phyloP scores from a whole-genome alignment of 345 rosid genomes.

The Psidium friedrichsthalianum region DNA sequence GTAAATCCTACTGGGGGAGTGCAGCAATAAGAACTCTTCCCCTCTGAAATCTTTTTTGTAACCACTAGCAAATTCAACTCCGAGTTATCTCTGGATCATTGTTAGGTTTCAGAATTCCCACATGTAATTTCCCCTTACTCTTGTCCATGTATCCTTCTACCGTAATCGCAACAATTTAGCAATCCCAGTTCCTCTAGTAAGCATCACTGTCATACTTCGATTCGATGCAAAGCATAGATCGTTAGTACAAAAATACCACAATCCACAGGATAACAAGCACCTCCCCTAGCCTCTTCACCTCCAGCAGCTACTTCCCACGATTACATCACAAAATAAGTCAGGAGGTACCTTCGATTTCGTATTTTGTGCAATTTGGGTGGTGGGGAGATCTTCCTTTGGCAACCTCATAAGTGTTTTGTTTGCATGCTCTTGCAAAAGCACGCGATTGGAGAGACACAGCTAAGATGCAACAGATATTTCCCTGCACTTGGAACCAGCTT shows the following conservation, averaged over 20 bases:
- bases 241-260: background rate
- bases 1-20: background rate
- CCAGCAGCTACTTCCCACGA: background rate
- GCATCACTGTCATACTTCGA: background rate
- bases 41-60: background rate
- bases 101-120: background rate
- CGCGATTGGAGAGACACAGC: constrained; percentile 13
- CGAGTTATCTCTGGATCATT: background rate
- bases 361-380: constrained; percentile 14
- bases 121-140: background rate
- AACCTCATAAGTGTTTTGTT: constrained; percentile 31
- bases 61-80: background rate
- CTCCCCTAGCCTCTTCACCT: background rate
- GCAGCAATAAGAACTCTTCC: background rate
- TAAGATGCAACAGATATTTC: background rate
- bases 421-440: constrained; percentile 48
- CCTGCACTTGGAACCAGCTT: constrained; percentile 11
- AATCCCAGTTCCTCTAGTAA: background rate
- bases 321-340: background rate
- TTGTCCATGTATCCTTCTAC: background rate
- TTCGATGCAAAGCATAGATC: background rate
- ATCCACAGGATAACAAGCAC: background rate
- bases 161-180: background rate
- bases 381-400: constrained; percentile 47
- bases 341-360: constrained; percentile 16